A percentile compares a stretch with the other conserved stretches of the same genome.
These are phyloP conservation scores for Nakazawaea laoshanensis DNA, from an alignment of 805 yeast species.

Conservation along the genomic window DNA sequence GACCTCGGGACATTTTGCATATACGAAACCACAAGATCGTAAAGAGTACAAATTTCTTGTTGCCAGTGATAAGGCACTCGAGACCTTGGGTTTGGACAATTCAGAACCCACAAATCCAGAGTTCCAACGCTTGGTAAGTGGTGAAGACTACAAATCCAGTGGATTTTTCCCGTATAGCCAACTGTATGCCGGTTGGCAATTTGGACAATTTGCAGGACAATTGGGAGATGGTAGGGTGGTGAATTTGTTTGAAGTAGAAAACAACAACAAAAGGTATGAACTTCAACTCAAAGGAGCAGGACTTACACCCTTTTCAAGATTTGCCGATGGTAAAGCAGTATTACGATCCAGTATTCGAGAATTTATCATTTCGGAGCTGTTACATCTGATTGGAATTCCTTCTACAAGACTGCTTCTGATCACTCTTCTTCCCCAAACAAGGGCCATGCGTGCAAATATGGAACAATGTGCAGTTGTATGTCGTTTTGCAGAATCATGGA, in stretches of 20 bases:
- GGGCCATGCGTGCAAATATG: conserved; percentile 61
- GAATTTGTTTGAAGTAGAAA: conserved; percentile 65
- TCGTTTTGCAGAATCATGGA: conserved; percentile 80
- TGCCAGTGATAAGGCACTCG: conserved; percentile 51
- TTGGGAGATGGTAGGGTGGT: conserved; percentile 92
- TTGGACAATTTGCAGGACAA: conserved; percentile 96
- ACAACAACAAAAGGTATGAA: conserved; percentile 39
- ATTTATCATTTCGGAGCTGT: conserved; percentile 74
- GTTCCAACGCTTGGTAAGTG: conserved; percentile 52
- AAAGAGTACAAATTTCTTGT: conserved; percentile 44
- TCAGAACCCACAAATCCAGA: conserved; percentile 30
- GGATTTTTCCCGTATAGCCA: conserved; percentile 73
- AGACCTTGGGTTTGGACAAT: conserved; percentile 47
- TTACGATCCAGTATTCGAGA: conserved; percentile 83
- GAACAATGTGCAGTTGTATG: conserved; percentile 83
- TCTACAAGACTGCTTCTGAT: conserved; percentile 77
- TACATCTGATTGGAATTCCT: conserved; percentile 78
- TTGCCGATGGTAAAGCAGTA: conserved; percentile 96
- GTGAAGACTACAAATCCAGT: conserved; percentile 27
- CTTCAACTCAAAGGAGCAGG: conserved; percentile 92
- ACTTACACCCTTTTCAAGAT: conserved; percentile 82
- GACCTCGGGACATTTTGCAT: conserved; percentile 62
- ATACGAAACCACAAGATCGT: conserved; percentile 58
- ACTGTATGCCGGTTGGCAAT: conserved; percentile 94
- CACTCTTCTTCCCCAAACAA: conserved; percentile 62